Evolutionary conservation across 371 early-diverging fungal species (phyloP).

Genomic region (Blastocladiella emersonii): DNA sequence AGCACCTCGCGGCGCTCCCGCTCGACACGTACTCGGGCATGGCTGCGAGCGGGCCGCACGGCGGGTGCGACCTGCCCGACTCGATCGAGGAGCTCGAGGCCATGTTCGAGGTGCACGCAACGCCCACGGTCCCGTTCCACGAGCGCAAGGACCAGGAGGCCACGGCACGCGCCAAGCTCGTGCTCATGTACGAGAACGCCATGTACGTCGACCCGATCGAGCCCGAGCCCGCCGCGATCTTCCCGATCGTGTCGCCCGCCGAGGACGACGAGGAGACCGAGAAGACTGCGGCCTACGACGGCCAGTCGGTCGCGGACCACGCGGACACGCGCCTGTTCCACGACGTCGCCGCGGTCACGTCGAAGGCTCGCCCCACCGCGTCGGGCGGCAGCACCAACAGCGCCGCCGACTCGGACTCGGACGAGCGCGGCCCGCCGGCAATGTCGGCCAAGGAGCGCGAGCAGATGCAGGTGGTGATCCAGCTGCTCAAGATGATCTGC

Average conservation of each 20-base stretch:
- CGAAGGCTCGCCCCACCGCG: no score
- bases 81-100: background rate
- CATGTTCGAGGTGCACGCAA: background rate
- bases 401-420: no score
- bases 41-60: background rate
- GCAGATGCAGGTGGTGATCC: background rate
- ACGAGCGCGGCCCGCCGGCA: no score
- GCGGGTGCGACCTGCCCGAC: background rate
- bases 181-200: background rate
- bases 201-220: background rate
- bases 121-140: background rate
- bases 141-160: background rate
- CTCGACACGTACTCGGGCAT: background rate
- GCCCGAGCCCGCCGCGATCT: no score
- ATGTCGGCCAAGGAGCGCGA: background rate
- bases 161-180: background rate
- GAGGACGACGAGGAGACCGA: background rate
- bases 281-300: background rate
- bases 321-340: background rate
- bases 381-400: no score
- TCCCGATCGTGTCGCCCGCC: background rate
- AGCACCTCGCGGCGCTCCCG: background rate
- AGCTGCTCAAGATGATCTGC: slow-evolving; percentile 1
- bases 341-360: background rate
- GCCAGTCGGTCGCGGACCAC: background rate